Evolutionary conservation across 2,329 filamentous ascomycete species (phyloP), one percentile per base, ranked within the genome.

Genomic region (Myriosclerotinia curreyana): DNA sequence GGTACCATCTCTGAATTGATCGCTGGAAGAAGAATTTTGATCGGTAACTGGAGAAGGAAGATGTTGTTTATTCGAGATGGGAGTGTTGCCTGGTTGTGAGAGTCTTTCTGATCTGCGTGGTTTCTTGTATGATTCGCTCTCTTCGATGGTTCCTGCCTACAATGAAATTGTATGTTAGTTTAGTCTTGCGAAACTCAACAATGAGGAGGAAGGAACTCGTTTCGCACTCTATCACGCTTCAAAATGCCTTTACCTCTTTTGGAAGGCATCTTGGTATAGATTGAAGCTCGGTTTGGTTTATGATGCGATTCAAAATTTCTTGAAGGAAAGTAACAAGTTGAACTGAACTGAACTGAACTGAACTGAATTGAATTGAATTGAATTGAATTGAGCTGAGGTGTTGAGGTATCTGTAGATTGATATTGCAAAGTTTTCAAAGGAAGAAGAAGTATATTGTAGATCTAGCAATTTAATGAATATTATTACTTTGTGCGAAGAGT

Each of bases 31-130:
- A 66, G 81, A 85, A 14, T 84, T 85, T 70, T 86, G 79, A 36
- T 90, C 81, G 1, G 91, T 96, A 66, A 94, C 78, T 15, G 92
- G 93, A 0, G 92, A 95, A 15, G 92, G 93, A 22, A 96, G 83
- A 68, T 91, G 89, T 62, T 86, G 82, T 72, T 85, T 84, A 70
- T 84, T 80, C 70, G 81, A 80, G 70, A 88, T 75, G 65, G 87
- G 85, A 11, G 86, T 87, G 71, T 85, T 84, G 65, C 79, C 71
- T 58, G 70, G 67, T 74, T 76, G 73, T 42, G 84, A 86, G 66
- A 92, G 79, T 67, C 91, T 87, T 69, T 90, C 82, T 52, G 91
- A 92, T 65, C 91, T 86, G 68, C 94, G 88, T 66, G 89, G 87
- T 76, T 96, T 96, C 83, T 97, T 97, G 68, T 83, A 65, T n/a